Evolutionary conservation across 257 asterid genomes (phyloP).

Genomic region (Solanum acaule): DNA sequence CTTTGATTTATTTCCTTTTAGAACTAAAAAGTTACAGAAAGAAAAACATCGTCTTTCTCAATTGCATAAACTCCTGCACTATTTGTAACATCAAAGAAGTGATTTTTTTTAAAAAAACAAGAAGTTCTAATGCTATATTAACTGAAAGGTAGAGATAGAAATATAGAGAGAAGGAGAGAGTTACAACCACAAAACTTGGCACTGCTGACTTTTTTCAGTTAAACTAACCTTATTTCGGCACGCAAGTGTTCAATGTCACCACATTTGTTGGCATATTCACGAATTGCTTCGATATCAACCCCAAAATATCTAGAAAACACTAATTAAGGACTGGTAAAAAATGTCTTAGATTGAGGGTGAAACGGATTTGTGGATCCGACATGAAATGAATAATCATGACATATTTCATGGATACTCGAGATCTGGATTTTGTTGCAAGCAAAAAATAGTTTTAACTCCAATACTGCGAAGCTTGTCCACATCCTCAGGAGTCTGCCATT

Average conservation of each 20-base stretch:
- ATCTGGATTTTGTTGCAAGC: constrained; percentile 85
- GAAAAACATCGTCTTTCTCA: neutral
- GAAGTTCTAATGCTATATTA: neutral
- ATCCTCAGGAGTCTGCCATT: constrained; percentile 73
- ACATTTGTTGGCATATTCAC: constrained; percentile 57
- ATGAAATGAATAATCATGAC: neutral
- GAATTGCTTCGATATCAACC: constrained; percentile 70
- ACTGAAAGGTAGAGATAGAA: neutral
- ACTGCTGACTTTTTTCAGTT: neutral
- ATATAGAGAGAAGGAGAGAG: neutral
- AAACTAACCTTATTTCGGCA: constrained; percentile 80
- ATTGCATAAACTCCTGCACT: neutral
- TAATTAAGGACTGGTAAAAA: constrained; percentile 41
- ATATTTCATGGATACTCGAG: constrained; percentile 73
- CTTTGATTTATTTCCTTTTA: neutral
- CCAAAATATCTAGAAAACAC: constrained; percentile 61
- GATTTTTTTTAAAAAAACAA: neutral
- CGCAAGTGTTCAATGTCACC: constrained; percentile 79
- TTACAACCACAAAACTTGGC: neutral
- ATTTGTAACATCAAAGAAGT: neutral
- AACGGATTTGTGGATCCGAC: neutral
- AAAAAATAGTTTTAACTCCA: constrained; percentile 92
- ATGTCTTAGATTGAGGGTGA: neutral
- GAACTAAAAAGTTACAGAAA: neutral
- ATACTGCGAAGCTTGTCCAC: constrained; percentile 88